Base-by-base conservation (phyloP, 805 yeast genomes). In the Groenewaldozyma tartarivorans region DNA sequence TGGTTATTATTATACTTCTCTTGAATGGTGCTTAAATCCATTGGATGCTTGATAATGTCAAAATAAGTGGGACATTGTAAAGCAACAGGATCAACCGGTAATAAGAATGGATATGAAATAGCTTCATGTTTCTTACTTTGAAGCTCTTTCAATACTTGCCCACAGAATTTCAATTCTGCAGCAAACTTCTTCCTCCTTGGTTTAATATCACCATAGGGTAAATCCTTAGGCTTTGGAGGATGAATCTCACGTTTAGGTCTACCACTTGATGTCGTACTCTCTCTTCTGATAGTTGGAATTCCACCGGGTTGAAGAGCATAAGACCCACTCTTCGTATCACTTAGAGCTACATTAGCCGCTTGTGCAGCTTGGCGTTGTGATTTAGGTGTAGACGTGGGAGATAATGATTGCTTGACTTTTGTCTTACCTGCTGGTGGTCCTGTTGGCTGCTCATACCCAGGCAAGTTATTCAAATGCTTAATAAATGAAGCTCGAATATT, bases 191-290 rank as follows among this genome's bases (percentile, higher is more conserved):
- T 88, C 64, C 84, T 84, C 49, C 94, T 75, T 35, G 98, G 98
- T 56, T 88, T 72, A 40, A 77, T 77, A 55, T 87, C 96, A 19
- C 63, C 60, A 55, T 85, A 86, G 2, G 95, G 94, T 60, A 88
- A 75, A 58, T 92, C 96, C 56, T 85, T 85, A 24, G 95, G 84
- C 56, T 83, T 81, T 40, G 98, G 98, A 2, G 98, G 98, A 59
- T 88, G 96, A 36, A 92, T 86, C 51, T 86, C 92, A 51, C 98
- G 76, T 62, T 90, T 90, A 30, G 97, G 97, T 50, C 98, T 72
- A 9, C 56, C 56, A 22, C 88, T 92, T 39, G 79, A 83, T 3
- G 40, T 31, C 21, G 61, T 56, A 24, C 81, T 76, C 46, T 86
- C 94, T 43, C 90, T 72, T 58, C 94, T 73, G 38, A 81, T 72